Evolutionary conservation across 1,284 basidiomycete species (phyloP).

Genomic region (Xerocomus amazonicus): DNA sequence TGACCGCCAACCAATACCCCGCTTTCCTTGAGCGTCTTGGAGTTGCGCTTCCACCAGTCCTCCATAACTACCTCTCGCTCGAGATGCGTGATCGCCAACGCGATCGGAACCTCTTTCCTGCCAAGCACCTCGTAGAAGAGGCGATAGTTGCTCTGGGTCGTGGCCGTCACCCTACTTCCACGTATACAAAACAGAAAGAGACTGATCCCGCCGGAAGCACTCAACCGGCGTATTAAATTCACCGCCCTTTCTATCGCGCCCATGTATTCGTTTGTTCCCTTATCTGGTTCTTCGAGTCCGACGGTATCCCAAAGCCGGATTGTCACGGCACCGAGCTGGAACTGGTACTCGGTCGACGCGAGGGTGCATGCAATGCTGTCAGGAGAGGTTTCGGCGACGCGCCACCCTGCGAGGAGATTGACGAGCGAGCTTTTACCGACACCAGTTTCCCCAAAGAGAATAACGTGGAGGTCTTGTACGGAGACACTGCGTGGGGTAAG

Average conservation of each 20-base stretch:
- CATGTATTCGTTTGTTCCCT: conserved; percentile 18
- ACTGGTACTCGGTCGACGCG: conserved; percentile 20
- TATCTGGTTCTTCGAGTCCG: conserved; percentile 36
- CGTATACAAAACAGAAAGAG: conserved; percentile 39
- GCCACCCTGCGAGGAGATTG: conserved; percentile 29
- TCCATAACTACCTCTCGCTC: conserved; percentile 31
- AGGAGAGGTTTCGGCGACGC: conserved; percentile 23
- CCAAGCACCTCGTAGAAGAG: conserved; percentile 28
- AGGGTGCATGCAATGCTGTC: conserved; percentile 26
- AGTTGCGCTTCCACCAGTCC: conserved; percentile 23
- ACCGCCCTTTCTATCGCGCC: conserved; percentile 34
- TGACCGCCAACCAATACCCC: conserved; percentile 19
- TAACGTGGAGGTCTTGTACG: conserved; percentile 22
- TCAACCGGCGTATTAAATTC: conserved; percentile 29
- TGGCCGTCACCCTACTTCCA: conserved; percentile 31
- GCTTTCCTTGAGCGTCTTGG: conserved; percentile 8
- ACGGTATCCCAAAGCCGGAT: conserved; percentile 27
- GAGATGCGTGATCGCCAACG: conserved; percentile 34
- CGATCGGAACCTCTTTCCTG: conserved; percentile 27
- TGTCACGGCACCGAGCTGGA: conserved; percentile 20
- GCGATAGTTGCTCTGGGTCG: conserved; percentile 32
- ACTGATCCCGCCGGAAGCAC: conserved; percentile 15
- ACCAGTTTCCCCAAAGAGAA: conserved; percentile 29
- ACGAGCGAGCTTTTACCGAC: conserved; percentile 31
- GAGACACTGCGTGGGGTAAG: conserved; percentile 20